phyloP scores from a whole-genome alignment of 805 yeast genomes.

The Cyberlindnera americana region DNA sequence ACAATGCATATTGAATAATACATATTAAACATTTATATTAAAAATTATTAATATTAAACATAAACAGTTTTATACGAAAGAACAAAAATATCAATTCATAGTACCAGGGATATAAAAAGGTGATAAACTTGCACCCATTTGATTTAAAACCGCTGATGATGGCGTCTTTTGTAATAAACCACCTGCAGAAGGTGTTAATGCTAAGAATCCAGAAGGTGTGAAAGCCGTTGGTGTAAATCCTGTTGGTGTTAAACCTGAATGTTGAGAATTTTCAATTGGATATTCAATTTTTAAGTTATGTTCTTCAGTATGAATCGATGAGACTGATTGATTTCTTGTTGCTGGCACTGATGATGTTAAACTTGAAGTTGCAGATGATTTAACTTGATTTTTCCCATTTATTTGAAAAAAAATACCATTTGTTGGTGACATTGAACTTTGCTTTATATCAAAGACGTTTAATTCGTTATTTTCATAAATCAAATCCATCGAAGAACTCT shows the following conservation, averaged over 20 bases:
- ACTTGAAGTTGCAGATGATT: constrained; percentile 7
- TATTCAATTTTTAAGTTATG: constrained; percentile 1
- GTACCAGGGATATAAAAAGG: constrained; percentile 12
- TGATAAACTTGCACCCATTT: constrained; percentile 12
- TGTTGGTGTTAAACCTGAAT: constrained; percentile 4
- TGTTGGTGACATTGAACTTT: neutral
- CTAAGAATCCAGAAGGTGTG: constrained; percentile 8
- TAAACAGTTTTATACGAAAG: too few species aligned
- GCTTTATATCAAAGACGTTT: too few species aligned
- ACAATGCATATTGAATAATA: too few species aligned
- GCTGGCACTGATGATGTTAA: constrained; percentile 2
- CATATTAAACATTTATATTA: too few species aligned
- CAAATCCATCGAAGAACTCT: too few species aligned
- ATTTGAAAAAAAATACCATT: too few species aligned
- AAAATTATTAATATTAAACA: too few species aligned
- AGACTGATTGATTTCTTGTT: constrained; percentile 3
- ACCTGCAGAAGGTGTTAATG: constrained; percentile 3
- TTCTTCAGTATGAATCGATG: neutral
- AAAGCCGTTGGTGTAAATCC: constrained; percentile 7
- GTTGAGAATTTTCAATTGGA: neutral
- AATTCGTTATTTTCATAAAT: too few species aligned
- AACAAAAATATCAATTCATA: neutral
- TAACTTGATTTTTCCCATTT: neutral
- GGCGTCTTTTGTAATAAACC: constrained; percentile 14
- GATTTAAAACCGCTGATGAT: constrained; percentile 1